These are phyloP conservation scores for Trypanosoma avium DNA, from an alignment of 208 protist species.

Conservation along the genomic window DNA sequence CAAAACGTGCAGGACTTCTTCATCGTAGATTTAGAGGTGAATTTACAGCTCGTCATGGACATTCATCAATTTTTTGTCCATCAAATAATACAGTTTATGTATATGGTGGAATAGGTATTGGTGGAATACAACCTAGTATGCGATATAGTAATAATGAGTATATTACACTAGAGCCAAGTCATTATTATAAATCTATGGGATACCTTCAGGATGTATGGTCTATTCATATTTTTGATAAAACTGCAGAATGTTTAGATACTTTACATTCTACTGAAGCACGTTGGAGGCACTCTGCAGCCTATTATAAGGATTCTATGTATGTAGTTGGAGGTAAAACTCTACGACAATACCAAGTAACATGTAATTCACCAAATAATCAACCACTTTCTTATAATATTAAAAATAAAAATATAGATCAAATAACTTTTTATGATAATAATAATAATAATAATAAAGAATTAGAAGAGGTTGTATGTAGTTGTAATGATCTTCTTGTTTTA, in stretches of 20 bases:
- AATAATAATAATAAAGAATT: background rate
- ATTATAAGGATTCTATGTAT: conserved; percentile 61
- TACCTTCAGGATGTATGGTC: conserved; percentile 30
- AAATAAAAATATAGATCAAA: conserved; percentile 10
- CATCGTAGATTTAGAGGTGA: background rate
- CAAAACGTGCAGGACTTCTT: background rate
- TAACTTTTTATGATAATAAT: background rate
- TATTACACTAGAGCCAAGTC: background rate
- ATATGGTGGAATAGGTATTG: conserved; percentile 53
- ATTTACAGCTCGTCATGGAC: conserved; percentile 45
- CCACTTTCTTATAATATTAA: conserved; percentile 3
- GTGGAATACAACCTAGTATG: background rate
- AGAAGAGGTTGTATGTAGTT: conserved; percentile 33
- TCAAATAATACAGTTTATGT: conserved; percentile 51
- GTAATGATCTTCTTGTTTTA: conserved; percentile 46
- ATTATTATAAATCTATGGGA: background rate
- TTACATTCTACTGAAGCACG: conserved; percentile 15
- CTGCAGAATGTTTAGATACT: conserved; percentile 8
- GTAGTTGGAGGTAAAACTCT: conserved; percentile 48
- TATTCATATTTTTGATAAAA: conserved; percentile 9
- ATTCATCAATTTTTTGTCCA: conserved; percentile 48
- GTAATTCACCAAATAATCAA: background rate
- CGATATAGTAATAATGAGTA: background rate
- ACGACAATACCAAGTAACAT: no score
- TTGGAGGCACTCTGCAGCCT: conserved; percentile 60